Percentiles rank a stretch among this genome's conserved stretches.
phyloP scores from a whole-genome alignment of 768 basidiomycete genomes.

The Serpula lacrymans region DNA sequence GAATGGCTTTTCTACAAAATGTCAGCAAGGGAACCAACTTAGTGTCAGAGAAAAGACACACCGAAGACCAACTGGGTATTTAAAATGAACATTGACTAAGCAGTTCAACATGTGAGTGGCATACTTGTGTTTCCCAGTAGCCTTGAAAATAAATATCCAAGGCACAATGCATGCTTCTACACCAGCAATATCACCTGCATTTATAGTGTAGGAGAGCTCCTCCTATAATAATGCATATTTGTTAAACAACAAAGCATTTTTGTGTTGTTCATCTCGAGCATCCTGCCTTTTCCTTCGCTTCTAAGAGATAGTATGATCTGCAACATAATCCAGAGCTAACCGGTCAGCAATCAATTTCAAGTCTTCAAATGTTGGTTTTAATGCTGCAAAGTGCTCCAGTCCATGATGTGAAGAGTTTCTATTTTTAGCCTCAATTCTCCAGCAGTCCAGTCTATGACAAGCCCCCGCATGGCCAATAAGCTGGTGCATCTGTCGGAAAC shows the following conservation, averaged over 20 bases:
- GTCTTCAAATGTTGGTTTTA: constrained; percentile 16
- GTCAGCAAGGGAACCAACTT: not conserved
- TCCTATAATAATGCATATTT: constrained; percentile 38
- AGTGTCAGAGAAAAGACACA: not conserved
- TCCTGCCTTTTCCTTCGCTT: not conserved
- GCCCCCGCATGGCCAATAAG: constrained; percentile 27
- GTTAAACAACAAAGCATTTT: constrained; percentile 31
- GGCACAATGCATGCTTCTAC: constrained; percentile 20
- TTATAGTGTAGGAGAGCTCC: constrained; percentile 33
- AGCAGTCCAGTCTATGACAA: constrained; percentile 25
- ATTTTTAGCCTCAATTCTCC: constrained; percentile 20
- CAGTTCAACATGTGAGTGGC: constrained; percentile 25
- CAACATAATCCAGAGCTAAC: constrained; percentile 19
- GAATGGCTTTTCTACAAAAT: constrained; percentile 12
- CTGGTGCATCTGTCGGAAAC: constrained; percentile 35
- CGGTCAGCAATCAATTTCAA: constrained; percentile 22
- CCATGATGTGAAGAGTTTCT: not conserved
- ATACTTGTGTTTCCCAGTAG: constrained; percentile 34
- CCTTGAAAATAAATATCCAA: constrained; percentile 28
- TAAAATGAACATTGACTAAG: constrained; percentile 20
- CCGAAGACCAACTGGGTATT: constrained; percentile 16
- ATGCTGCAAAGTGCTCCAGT: constrained; percentile 12
- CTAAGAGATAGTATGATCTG: constrained; percentile 6
- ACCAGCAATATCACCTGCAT: constrained; percentile 28
- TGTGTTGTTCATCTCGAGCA: constrained; percentile 26